These are phyloP conservation scores for Plasmodium adleri DNA, from an alignment of 169 alveolate species.

Conservation along the genomic window DNA sequence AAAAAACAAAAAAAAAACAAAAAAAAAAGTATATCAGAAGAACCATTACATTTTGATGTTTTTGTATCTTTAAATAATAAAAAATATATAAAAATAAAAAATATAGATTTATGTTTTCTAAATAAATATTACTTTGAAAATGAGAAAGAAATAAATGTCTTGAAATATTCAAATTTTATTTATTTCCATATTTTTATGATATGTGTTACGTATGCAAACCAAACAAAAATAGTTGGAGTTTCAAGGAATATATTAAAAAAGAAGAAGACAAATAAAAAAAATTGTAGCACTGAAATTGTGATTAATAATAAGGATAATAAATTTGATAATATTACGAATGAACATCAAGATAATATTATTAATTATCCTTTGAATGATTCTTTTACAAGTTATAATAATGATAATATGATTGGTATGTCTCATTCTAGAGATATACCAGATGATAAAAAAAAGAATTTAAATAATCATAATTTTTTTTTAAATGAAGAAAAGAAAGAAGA, in stretches of 20 bases:
- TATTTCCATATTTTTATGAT: constrained; percentile 68
- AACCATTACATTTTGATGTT: constrained; percentile 33
- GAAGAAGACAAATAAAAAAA: background rate
- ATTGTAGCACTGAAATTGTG: background rate
- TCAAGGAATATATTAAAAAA: constrained; percentile 15
- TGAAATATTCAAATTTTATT: constrained; percentile 62
- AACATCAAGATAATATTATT: too few species aligned
- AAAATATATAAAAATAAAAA: constrained; percentile 48
- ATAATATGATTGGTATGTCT: too few species aligned
- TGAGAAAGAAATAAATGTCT: constrained; percentile 66
- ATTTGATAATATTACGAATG: too few species aligned
- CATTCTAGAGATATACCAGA: background rate
- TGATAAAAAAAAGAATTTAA: constrained; percentile 1
- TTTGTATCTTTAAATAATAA: constrained; percentile 33
- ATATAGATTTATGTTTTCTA: constrained; percentile 43
- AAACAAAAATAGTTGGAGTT: constrained; percentile 67
- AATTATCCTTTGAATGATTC: too few species aligned
- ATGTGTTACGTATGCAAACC: constrained; percentile 52
- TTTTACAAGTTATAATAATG: too few species aligned
- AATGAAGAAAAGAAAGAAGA: background rate
- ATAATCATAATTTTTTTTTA: background rate
- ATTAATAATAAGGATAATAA: background rate
- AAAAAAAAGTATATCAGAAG: background rate
- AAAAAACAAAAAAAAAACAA: background rate
- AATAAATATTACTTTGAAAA: constrained; percentile 64